Evolutionary conservation across 176 grass and related monocot species (phyloP), one percentile per base, ranked within the genome.

Genomic region (Lolium perenne): DNA sequence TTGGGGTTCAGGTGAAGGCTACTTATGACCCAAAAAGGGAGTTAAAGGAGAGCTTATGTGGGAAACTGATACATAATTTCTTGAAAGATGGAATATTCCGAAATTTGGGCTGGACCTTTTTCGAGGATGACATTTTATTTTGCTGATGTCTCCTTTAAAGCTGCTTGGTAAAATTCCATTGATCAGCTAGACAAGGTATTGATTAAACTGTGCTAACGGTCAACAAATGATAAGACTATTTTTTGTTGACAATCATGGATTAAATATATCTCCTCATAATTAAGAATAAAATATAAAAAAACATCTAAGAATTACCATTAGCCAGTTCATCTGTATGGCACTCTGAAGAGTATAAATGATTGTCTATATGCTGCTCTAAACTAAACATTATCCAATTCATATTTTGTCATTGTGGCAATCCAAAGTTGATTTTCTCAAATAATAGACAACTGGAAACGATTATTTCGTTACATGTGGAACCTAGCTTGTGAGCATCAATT

Each of bases 31-130:
- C 8, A 26, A 69, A 78, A 79, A 5, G 3, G 32, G 41, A 43
- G 20, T 22, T 70, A 26, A 61, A 53, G 4, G 78, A 77, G 46
- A 76, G 7, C 16, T 71, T 61, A 77, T 51, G 40, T 59, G 16
- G 11, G 15, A 12, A 84, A 11, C 10, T 62, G 66, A 72, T 46
- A 55, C 58, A 64, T 81, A 15, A 7, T 56, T 77, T 45, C 61
- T 14, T 51, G 14, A 72, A 49, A 40, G 38, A 45, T n/a, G n/a
- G 1, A n/a, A 23, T 46, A 80, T 32, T 57, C 40, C 18, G 29
- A 73, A 68, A n/a, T 51, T 80, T 23, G 49, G 77, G 20, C 18
- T 50, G 4, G 65, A 67, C 58, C 8, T 66, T 64, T 66, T 74
- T 16, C 22, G 46, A 75, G 13, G 54, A n/a, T 82, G 38, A n/a